Conservation (phyloP, 257 asterid genomes). For the Capsicum baccatum region DNA sequence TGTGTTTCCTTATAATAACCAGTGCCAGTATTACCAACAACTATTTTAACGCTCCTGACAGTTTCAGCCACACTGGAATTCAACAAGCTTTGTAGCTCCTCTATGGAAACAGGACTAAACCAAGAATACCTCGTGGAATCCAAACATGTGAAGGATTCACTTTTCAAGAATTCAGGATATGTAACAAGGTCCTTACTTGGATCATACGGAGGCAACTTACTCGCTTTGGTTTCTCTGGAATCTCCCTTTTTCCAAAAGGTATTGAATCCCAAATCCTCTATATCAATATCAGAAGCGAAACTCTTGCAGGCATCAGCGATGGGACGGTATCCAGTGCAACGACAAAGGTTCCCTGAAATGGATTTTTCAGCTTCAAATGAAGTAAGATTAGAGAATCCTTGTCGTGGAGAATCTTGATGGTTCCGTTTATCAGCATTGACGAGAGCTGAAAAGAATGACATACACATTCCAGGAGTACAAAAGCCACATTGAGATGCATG, state of each 20-base stretch:
- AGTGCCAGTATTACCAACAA: constrained; percentile 72
- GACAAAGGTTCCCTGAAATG: constrained; percentile 68
- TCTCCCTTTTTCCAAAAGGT: constrained; percentile 62
- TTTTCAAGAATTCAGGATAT: constrained; percentile 47
- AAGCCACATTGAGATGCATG: constrained; percentile 86
- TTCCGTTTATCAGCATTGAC: constrained; percentile 50
- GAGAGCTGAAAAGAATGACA: constrained; percentile 69
- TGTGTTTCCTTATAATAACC: constrained; percentile 67
- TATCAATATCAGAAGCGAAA: constrained; percentile 67
- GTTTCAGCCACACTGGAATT: constrained; percentile 40
- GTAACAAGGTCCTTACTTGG: constrained; percentile 37
- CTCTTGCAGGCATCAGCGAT: constrained; percentile 81
- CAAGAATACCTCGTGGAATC: constrained; percentile 55
- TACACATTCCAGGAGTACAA: constrained; percentile 84
- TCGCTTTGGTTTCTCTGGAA: constrained; percentile 36
- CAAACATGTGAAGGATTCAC: constrained; percentile 36
- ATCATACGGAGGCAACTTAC: constrained; percentile 51
- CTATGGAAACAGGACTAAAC: constrained; percentile 59
- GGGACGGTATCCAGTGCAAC: constrained; percentile 82
- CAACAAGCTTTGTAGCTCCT: constrained; percentile 60
- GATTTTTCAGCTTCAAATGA: constrained; percentile 72
- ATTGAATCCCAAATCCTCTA: constrained; percentile 74
- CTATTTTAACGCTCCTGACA: constrained; percentile 43
- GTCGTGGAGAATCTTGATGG: constrained; percentile 22
- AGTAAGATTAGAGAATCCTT: constrained; percentile 65